A percentile compares a stretch with the other conserved stretches of the same genome.
These are phyloP conservation scores for Hypocreales sp. DNA, from an alignment of 2,329 filamentous ascomycete species.

Conservation along the genomic window DNA sequence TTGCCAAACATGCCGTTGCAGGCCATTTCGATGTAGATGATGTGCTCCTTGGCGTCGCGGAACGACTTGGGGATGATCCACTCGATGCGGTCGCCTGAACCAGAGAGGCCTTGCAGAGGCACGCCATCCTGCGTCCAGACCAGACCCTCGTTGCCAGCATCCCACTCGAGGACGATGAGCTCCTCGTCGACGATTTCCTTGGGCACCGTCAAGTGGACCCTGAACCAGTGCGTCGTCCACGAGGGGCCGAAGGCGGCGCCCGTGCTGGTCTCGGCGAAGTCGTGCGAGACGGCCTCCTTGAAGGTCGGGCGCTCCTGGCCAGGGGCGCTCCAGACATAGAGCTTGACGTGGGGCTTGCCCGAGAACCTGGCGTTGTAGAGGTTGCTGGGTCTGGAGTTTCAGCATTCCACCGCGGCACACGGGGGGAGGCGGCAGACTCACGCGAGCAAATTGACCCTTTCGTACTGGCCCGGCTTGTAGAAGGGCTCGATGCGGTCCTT, in stretches of 20 bases:
- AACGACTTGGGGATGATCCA: conserved; percentile 78
- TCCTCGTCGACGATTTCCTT: conserved; percentile 56
- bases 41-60: conserved; percentile 73
- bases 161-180: conserved; percentile 91
- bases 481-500: conserved; percentile 71
- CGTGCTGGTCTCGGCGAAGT: conserved; percentile 59
- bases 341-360: conserved; percentile 63
- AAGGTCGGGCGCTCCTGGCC: conserved; percentile 70
- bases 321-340: conserved; percentile 76
- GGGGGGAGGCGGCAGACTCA: no score
- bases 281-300: conserved; percentile 60
- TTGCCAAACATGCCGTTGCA: conserved; percentile 99
- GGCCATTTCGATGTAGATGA: conserved; percentile 94
- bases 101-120: conserved; percentile 81
- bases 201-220: conserved; percentile 64
- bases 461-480: conserved; percentile 64
- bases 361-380: conserved; percentile 28
- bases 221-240: conserved; percentile 98
- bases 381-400: conserved; percentile 12
- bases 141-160: conserved; percentile 85
- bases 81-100: conserved; percentile 73
- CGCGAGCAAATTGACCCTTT: conserved; percentile 57
- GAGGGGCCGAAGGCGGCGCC: conserved; percentile 80
- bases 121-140: conserved; percentile 86
- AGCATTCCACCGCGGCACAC: conserved; percentile 4